These are phyloP conservation scores for Flammula alnicola DNA, from an alignment of 1,284 basidiomycete species.

Conservation along the genomic window DNA sequence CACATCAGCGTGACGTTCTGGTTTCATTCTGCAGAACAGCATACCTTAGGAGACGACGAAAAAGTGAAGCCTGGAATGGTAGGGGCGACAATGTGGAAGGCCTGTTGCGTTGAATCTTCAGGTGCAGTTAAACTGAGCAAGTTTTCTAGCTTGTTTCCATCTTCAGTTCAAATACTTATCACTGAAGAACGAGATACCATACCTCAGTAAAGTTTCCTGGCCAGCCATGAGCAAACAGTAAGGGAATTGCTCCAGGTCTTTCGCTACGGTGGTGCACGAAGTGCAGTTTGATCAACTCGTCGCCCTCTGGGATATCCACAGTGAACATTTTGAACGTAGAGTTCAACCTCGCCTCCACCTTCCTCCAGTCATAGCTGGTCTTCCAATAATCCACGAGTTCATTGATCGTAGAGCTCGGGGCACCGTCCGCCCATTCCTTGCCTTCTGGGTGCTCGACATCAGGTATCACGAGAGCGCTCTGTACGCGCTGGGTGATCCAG, in stretches of 20 bases:
- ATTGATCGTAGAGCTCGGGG: conserved; percentile 39
- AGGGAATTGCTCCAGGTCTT: conserved; percentile 41
- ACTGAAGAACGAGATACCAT: conserved; percentile 16
- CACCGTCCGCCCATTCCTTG: conserved; percentile 45
- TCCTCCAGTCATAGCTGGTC: conserved; percentile 44
- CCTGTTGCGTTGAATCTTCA: conserved; percentile 32
- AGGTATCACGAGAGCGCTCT: conserved; percentile 40
- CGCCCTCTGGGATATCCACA: conserved; percentile 39
- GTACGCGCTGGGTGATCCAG: conserved; percentile 35
- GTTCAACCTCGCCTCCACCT: conserved; percentile 42
- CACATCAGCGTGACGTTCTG: not conserved
- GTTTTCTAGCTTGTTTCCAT: conserved; percentile 27
- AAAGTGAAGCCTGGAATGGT: conserved; percentile 48
- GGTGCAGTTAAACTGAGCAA: conserved; percentile 30
- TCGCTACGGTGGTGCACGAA: conserved; percentile 47
- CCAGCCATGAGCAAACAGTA: conserved; percentile 54
- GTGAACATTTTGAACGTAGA: conserved; percentile 44
- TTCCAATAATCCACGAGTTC: conserved; percentile 44
- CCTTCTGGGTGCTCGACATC: conserved; percentile 40
- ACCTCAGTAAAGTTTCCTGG: conserved; percentile 52
- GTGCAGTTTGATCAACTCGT: conserved; percentile 44
- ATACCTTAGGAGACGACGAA: conserved; percentile 38
- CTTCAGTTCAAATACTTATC: conserved; percentile 27
- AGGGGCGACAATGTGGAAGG: conserved; percentile 50
- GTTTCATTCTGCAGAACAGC: not conserved